Percentiles rank a stretch among this genome's conserved stretches.
Evolutionary conservation across 768 basidiomycete genomes (phyloP).

Genomic region (Pleurotus giganteus): DNA sequence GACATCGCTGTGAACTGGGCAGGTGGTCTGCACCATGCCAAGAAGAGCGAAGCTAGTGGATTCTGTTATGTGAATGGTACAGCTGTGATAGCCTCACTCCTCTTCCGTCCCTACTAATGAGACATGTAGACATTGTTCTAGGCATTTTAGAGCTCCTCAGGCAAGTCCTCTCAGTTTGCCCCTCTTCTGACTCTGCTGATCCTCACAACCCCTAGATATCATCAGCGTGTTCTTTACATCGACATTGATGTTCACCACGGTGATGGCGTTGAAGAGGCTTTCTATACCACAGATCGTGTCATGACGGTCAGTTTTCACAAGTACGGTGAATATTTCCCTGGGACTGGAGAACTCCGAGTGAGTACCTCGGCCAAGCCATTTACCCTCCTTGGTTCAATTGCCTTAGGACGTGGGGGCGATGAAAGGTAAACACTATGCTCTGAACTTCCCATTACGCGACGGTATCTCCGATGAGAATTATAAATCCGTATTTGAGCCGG

Average conservation of each 20-base stretch:
- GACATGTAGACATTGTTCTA: constrained; percentile 74
- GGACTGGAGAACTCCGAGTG: constrained; percentile 48
- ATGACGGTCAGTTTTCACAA: constrained; percentile 98
- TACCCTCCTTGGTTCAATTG: constrained; percentile 34
- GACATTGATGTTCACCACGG: constrained; percentile 99
- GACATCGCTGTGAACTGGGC: constrained; percentile 99
- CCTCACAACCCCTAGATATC: constrained; percentile 44
- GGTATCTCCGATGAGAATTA: constrained; percentile 92
- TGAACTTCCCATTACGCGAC: constrained; percentile 94
- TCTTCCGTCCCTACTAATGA: not conserved
- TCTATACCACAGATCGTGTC: constrained; percentile 95
- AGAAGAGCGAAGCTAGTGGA: constrained; percentile 95
- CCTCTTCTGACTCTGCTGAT: not conserved
- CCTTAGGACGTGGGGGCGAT: constrained; percentile 80
- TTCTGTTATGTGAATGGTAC: constrained; percentile 93
- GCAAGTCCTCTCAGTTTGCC: not conserved
- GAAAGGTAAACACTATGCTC: constrained; percentile 81
- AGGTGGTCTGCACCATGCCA: constrained; percentile 98
- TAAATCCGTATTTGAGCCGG: constrained; percentile 87
- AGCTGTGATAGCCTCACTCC: not conserved
- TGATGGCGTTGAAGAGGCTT: constrained; percentile 98
- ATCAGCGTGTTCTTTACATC: constrained; percentile 90
- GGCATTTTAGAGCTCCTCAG: constrained; percentile 79
- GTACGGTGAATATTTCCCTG: constrained; percentile 93
- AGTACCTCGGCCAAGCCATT: not conserved